phyloP scores from a whole-genome alignment of 495 filamentous ascomycete genomes.

The Ascodesmis nigricans region DNA sequence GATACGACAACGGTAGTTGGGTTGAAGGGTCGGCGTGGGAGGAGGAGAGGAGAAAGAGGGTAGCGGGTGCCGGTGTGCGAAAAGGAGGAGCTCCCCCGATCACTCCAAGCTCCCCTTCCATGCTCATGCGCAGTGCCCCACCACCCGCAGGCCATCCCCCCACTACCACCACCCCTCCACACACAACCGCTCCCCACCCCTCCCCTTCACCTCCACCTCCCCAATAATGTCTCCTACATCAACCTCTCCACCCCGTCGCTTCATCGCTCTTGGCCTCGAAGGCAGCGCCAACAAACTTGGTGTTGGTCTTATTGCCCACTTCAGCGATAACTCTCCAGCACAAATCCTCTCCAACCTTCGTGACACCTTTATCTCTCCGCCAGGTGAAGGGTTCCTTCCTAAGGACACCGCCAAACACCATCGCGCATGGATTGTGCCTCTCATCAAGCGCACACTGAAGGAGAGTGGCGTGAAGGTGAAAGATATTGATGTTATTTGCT shows the following conservation, averaged over 20 bases:
- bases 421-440: slow-evolving; percentile 55
- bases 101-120: too few relatives aligned
- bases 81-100: too few relatives aligned
- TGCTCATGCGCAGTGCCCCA: too few relatives aligned
- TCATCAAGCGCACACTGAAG: slow-evolving; percentile 54
- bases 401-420: slow-evolving; percentile 92
- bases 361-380: slow-evolving; percentile 78
- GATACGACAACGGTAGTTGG: too few relatives aligned
- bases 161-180: too few relatives aligned
- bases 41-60: too few relatives aligned
- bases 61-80: too few relatives aligned
- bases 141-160: too few relatives aligned
- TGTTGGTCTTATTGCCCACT: slow-evolving; percentile 77
- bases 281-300: slow-evolving; percentile 96
- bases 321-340: slow-evolving; percentile 35
- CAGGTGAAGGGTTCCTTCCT: slow-evolving; percentile 83
- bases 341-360: slow-evolving; percentile 80
- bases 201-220: too few relatives aligned
- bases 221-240: too few relatives aligned
- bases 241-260: slow-evolving; percentile 20
- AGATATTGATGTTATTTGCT: slow-evolving; percentile 81
- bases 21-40: too few relatives aligned
- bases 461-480: slow-evolving; percentile 37
- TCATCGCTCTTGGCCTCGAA: slow-evolving; percentile 84
- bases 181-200: too few relatives aligned